Conservation (phyloP, 2,329 filamentous ascomycete species). For the Clarireedia paspali region DNA sequence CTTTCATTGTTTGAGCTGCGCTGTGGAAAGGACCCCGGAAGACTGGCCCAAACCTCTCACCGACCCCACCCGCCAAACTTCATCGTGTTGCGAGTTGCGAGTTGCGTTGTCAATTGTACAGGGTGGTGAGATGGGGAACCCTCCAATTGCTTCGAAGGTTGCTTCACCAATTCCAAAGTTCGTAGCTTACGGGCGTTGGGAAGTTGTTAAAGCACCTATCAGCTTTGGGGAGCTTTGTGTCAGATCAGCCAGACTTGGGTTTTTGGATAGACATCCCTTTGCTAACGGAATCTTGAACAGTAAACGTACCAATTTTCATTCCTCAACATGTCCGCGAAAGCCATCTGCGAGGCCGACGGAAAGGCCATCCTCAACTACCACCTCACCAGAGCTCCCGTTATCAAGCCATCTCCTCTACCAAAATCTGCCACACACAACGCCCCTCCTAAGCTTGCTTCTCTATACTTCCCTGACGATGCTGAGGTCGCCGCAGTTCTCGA, state of each 20-base stretch:
- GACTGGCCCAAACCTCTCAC: background rate
- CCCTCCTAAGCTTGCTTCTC: constrained; percentile 79
- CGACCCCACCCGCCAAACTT: background rate
- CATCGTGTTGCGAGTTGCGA: background rate
- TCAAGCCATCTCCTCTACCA: constrained; percentile 95
- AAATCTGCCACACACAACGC: constrained; percentile 81
- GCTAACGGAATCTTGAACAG: constrained; percentile 5
- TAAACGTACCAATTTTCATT: constrained; percentile 15
- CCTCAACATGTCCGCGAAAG: constrained; percentile 81
- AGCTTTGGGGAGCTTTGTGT: background rate
- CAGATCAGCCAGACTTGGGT: background rate
- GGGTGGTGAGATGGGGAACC: background rate
- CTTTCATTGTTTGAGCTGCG: background rate
- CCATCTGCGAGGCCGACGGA: constrained; percentile 97
- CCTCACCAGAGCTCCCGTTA: constrained; percentile 91
- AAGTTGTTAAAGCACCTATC: background rate
- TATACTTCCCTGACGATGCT: constrained; percentile 87
- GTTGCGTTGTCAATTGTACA: constrained; percentile 2
- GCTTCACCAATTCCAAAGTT: background rate
- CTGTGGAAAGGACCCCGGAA: background rate
- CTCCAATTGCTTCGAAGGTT: background rate
- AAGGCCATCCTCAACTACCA: constrained; percentile 99
- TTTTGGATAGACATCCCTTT: background rate
- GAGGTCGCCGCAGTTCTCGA: constrained; percentile 78
- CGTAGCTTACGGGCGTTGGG: background rate